Evolutionary conservation across 495 filamentous ascomycete species (phyloP), one percentile per base, ranked within the genome.

Genomic region (Chaetomidium leptoderma): DNA sequence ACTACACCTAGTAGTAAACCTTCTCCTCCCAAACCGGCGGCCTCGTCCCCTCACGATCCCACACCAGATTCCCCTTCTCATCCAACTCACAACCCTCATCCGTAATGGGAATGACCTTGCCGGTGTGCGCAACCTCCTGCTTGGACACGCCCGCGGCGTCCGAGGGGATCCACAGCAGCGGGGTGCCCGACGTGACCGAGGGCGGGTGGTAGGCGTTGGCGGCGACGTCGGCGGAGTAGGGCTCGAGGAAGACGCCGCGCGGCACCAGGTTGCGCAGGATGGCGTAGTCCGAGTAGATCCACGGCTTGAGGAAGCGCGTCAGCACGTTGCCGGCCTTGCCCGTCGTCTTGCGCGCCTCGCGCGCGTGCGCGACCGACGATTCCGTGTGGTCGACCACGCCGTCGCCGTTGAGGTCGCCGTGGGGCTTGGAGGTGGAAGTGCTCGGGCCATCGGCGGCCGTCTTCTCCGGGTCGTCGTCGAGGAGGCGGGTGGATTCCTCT

Each of bases 21-120:
- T 89, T 89, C 73, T 88, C 84, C 70, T 88, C 75, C 78, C 83
- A 96, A 53, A 93, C 83, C 9, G 92, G 92, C 47, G 91, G 88
- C 60, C 84, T 72, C 57, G 82, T 84, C 53, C 80, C 78, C 64
- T 90, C 84, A 36, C 77, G 71, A 62, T 90, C 84, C 91, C 91
- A 95, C 35, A 80, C 71, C 59, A 96, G 71, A 60, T 84, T 86
- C 54, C 86, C 86, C 69, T 95, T 88, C 68, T 89, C 89, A 66
- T 90, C 85, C 46, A 97, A 73, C 60, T 78, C 83, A 35, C 90
- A 88, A 23, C 87, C 89, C 66, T 95, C 87, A 70, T 97, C 90
- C 0, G 87, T 91, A 61, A 90, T 91, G 4, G 83, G 79, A 46
- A 96, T 87, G 39, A 88, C 85, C 58, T 79, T 81, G 61, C 76